phyloP scores from a whole-genome alignment of 352 stramenopile genomes.

The Phytophthora citrophthora region DNA sequence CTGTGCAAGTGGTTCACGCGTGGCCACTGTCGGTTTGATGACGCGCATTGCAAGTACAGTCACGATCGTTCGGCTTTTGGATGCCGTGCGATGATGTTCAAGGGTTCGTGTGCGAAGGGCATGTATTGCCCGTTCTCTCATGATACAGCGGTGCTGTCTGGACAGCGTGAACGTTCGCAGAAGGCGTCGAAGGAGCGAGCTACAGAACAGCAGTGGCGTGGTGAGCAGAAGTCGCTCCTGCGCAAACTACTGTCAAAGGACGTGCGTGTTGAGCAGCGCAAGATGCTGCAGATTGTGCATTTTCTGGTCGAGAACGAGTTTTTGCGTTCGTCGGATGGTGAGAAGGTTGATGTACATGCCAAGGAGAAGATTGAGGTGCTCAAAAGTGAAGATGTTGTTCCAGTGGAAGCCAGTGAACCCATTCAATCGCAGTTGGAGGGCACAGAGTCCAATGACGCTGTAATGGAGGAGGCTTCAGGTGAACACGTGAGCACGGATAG shows the following conservation, averaged over 20 bases:
- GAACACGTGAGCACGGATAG: constrained; percentile 18
- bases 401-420: constrained; percentile 33
- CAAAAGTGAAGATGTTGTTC: constrained; percentile 15
- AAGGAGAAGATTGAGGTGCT: constrained; percentile 30
- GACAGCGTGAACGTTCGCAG: constrained; percentile 34
- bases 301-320: constrained; percentile 68
- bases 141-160: constrained; percentile 42
- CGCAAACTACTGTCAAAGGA: constrained; percentile 80
- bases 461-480: constrained; percentile 34
- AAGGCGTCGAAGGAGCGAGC: constrained; percentile 46
- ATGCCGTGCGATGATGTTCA: constrained; percentile 64
- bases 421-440: constrained; percentile 24
- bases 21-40: constrained; percentile 65
- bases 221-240: constrained; percentile 70
- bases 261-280: constrained; percentile 67
- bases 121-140: constrained; percentile 71
- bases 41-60: constrained; percentile 67
- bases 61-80: constrained; percentile 68
- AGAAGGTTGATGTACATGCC: constrained; percentile 7
- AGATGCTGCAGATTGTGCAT: constrained; percentile 82
- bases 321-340: constrained; percentile 38
- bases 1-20: constrained; percentile 76
- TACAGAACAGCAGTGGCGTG: constrained; percentile 68
- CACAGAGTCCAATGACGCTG: constrained; percentile 22
- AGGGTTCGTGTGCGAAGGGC: constrained; percentile 61